These are phyloP conservation scores for Dunaliella primolecta DNA, from an alignment of 139 green algal species.

Conservation along the genomic window DNA sequence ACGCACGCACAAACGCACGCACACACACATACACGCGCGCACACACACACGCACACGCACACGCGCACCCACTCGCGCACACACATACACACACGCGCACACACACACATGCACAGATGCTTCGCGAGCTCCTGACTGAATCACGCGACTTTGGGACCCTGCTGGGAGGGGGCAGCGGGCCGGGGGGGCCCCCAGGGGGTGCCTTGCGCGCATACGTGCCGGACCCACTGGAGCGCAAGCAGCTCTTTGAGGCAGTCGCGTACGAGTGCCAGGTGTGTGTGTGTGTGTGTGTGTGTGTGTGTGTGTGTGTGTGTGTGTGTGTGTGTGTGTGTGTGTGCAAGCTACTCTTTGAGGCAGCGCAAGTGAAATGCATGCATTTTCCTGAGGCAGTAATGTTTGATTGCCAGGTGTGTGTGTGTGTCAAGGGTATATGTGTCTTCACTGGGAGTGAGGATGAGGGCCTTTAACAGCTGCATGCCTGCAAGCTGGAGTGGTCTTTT, in stretches of 20 bases:
- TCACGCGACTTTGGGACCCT: slow-evolving; percentile 42
- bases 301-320: no score
- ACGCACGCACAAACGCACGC: background rate
- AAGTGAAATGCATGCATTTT: no score
- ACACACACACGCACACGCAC: slow-evolving; percentile 16
- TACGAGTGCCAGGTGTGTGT: slow-evolving; percentile 63
- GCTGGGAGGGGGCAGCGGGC: slow-evolving; percentile 35
- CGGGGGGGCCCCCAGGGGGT: slow-evolving; percentile 26
- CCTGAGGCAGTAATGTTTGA: no score
- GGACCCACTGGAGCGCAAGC: slow-evolving; percentile 39
- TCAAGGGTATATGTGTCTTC: no score
- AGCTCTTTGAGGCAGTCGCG: slow-evolving; percentile 68
- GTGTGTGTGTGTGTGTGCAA: no score
- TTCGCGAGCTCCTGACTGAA: slow-evolving; percentile 40
- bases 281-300: no score
- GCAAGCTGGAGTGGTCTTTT: no score
- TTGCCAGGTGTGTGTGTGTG: no score
- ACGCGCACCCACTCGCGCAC: background rate
- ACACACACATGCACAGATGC: slow-evolving; percentile 19
- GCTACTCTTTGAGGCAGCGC: background rate
- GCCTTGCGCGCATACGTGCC: slow-evolving; percentile 52
- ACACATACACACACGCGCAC: background rate
- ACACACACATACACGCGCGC: background rate
- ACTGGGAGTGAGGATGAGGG: no score
- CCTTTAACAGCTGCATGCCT: no score